Evolutionary conservation across 2,329 filamentous ascomycete genomes (phyloP).

Genomic region (Scleromitrula shiraiana): DNA sequence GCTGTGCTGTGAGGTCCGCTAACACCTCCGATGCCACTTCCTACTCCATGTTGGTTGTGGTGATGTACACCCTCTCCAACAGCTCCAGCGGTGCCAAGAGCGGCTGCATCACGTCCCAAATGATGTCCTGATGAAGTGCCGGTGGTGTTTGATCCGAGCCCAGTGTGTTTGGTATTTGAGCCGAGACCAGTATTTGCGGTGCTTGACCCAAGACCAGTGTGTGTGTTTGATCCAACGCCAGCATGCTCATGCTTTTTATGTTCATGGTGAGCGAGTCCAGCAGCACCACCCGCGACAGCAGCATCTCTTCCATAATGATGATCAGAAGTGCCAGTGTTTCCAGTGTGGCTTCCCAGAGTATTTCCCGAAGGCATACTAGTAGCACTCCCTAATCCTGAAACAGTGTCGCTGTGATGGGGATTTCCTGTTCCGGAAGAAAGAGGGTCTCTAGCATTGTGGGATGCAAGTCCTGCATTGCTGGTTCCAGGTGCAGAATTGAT

Average conservation of each 20-base stretch:
- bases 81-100: slow-evolving; percentile 10
- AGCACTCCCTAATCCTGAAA: background rate
- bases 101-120: slow-evolving; percentile 12
- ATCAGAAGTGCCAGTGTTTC: background rate
- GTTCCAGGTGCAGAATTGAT: background rate
- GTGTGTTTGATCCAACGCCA: background rate
- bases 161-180: background rate
- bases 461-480: background rate
- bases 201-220: no score
- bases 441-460: background rate
- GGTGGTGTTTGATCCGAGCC: slow-evolving; percentile 1
- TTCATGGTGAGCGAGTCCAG: slow-evolving; percentile 1
- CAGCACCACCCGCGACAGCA: background rate
- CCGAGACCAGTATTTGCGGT: slow-evolving; percentile 9
- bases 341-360: slow-evolving; percentile 1
- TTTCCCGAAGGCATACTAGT: background rate
- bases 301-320: background rate
- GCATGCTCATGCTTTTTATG: slow-evolving; percentile 1
- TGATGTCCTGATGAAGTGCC: slow-evolving; percentile 5
- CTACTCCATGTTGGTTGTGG: slow-evolving; percentile 11
- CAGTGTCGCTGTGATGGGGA: background rate
- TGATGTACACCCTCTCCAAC: slow-evolving; percentile 13
- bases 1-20: slow-evolving; percentile 19
- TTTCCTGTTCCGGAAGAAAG: background rate
- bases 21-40: background rate